These are phyloP conservation scores for Aureobasidium pullulans DNA, from an alignment of 2,329 filamentous ascomycete genomes.

Conservation along the genomic window DNA sequence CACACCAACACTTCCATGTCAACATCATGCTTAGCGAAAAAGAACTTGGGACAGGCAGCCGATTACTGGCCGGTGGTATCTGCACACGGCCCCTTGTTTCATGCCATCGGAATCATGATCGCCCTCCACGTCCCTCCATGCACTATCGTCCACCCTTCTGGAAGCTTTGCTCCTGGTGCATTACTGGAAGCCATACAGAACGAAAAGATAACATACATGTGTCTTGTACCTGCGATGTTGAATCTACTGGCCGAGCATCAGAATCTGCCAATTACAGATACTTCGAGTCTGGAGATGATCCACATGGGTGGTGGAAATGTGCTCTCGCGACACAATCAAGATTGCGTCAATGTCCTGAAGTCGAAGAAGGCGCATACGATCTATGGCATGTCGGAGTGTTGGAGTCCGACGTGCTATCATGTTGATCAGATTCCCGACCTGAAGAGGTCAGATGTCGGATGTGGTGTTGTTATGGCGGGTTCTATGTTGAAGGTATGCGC, in stretches of 20 bases:
- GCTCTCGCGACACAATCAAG: slow-evolving; percentile 24
- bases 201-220: slow-evolving; percentile 27
- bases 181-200: slow-evolving; percentile 27
- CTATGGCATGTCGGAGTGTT: slow-evolving; percentile 43
- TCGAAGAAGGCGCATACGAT: slow-evolving; percentile 23
- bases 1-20: slow-evolving; percentile 32
- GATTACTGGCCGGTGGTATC: slow-evolving; percentile 22
- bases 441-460: slow-evolving; percentile 32
- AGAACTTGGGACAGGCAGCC: slow-evolving; percentile 26
- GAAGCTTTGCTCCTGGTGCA: slow-evolving; percentile 26
- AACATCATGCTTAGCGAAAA: slow-evolving; percentile 21
- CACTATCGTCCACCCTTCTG: slow-evolving; percentile 24
- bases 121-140: slow-evolving; percentile 24
- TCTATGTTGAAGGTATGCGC: slow-evolving; percentile 29
- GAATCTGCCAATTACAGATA: slow-evolving; percentile 22
- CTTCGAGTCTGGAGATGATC: slow-evolving; percentile 26
- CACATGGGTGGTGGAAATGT: slow-evolving; percentile 32
- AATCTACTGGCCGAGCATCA: slow-evolving; percentile 27
- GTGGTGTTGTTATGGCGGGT: slow-evolving; percentile 36
- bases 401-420: slow-evolving; percentile 36
- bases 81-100: slow-evolving; percentile 19
- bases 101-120: slow-evolving; percentile 22
- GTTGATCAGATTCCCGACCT: slow-evolving; percentile 24
- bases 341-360: slow-evolving; percentile 23
- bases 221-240: slow-evolving; percentile 28